These are phyloP conservation scores for Nicotiana noctiflora DNA, from an alignment of 257 asterid species.

Conservation along the genomic window DNA sequence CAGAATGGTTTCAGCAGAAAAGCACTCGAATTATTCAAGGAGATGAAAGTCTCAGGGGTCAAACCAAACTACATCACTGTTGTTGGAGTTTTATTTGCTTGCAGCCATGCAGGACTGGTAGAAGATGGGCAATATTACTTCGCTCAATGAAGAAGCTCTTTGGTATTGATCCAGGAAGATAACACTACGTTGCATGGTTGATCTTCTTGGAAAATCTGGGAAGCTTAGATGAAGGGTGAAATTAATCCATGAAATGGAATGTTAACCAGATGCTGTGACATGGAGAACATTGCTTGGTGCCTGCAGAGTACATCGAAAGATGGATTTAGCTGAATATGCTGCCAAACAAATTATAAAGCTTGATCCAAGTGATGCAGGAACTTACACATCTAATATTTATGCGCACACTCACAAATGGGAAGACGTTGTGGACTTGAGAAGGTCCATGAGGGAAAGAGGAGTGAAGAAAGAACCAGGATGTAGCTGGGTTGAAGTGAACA, in stretches of 20 bases:
- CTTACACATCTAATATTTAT: slow-evolving; percentile 72
- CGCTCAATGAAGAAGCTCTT: slow-evolving; percentile 57
- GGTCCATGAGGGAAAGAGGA: slow-evolving; percentile 52
- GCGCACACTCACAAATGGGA: slow-evolving; percentile 76
- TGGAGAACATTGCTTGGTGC: slow-evolving; percentile 93
- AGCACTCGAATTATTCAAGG: slow-evolving; percentile 60
- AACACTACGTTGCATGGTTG: slow-evolving; percentile 89
- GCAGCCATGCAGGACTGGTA: slow-evolving; percentile 87
- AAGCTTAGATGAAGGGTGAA: slow-evolving; percentile 62
- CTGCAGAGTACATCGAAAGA: slow-evolving; percentile 69
- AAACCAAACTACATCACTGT: slow-evolving; percentile 65
- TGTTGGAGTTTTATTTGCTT: slow-evolving; percentile 82
- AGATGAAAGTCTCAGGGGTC: slow-evolving; percentile 49
- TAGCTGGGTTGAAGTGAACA: slow-evolving; percentile 84
- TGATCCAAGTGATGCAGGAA: slow-evolving; percentile 73
- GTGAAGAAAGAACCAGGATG: slow-evolving; percentile 95
- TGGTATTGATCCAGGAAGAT: slow-evolving; percentile 71
- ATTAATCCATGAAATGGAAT: slow-evolving; percentile 57
- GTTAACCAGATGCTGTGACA: slow-evolving; percentile 71
- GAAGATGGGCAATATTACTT: slow-evolving; percentile 59
- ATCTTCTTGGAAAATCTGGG: slow-evolving; percentile 88
- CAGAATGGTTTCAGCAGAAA: slow-evolving; percentile 80
- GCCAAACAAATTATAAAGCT: slow-evolving; percentile 64
- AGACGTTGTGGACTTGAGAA: slow-evolving; percentile 52
- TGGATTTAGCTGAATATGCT: slow-evolving; percentile 77